Evolutionary conservation across 495 filamentous ascomycete genomes (phyloP).

Genomic region (Aspergillus asperescens): DNA sequence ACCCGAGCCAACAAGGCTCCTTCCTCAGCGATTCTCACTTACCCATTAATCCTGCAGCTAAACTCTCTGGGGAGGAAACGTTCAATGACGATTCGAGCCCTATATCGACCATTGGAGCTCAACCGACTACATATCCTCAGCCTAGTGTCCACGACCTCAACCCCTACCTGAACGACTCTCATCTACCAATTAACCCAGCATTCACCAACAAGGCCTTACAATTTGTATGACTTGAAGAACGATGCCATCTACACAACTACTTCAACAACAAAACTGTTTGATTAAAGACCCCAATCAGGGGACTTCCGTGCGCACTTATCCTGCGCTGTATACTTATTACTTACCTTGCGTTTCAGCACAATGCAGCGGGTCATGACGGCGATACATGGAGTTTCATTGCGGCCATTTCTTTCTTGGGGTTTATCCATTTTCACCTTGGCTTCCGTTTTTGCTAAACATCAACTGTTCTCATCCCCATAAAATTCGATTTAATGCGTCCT

Average conservation of each 20-base stretch:
- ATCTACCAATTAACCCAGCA: conserved; percentile 37
- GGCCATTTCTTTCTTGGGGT: background rate
- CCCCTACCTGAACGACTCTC: conserved; percentile 26
- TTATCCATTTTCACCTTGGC: background rate
- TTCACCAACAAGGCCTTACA: conserved; percentile 17
- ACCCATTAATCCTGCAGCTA: background rate
- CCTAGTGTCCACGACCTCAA: conserved; percentile 8
- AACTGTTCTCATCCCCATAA: background rate
- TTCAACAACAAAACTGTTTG: background rate
- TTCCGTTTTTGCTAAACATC: background rate
- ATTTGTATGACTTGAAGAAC: conserved; percentile 15
- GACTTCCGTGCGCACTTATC: conserved; percentile 5
- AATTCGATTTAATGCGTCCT: background rate
- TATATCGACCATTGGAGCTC: background rate
- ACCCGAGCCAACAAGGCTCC: background rate
- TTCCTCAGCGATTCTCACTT: background rate
- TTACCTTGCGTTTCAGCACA: conserved; percentile 12
- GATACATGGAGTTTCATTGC: conserved; percentile 14
- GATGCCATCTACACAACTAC: background rate
- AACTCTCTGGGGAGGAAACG: background rate
- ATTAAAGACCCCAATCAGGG: background rate
- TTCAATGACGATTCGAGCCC: background rate
- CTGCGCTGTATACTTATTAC: conserved; percentile 17
- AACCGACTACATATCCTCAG: background rate
- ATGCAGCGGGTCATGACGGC: conserved; percentile 18